Evolutionary conservation across 306 rosid genomes (phyloP), one percentile per base, ranked within the genome.

Genomic region (Begonia peltatifolia): DNA sequence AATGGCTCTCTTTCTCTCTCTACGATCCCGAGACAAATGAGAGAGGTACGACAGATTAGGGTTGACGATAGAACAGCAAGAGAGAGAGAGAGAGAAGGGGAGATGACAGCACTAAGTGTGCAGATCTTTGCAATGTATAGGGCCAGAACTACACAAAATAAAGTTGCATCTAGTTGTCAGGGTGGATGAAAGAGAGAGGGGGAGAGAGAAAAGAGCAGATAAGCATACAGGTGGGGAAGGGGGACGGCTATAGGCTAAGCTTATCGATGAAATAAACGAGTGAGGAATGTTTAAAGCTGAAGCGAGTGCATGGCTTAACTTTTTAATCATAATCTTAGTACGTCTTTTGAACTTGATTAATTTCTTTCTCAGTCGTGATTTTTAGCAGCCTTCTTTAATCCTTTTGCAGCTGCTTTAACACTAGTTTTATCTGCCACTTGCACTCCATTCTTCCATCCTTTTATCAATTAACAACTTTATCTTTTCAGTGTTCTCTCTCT

Each of bases 71-170:
- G 46, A 11, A 42, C 46, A 42, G 11, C 11, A 42, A 11, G 46
- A 23, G 43, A 17, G 18, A 17, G 18, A 17, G 18, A 17, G 18
- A 17, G 18, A 17, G 18, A 17, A 1, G 1, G 18, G 1, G 18
- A 17, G 18, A 17, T 17, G 18, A 17, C 18, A 17, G 18, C 18
- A 17, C 18, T 17, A 1, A 17, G 18, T 17, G 1, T 17, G 18
- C 16, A 63, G 66, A 50, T 71, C 68, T 57, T 62, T 59, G 67
- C 38, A 71, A 60, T 52, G 48, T 51, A 67, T 56, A 66, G 74
- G 79, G 65, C 63, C 82, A 57, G 66, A 66, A 56, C 75, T 65
- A 63, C 81, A 75, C 85, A 58, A 71, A 75, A 78, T n/a, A 70
- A 74, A 67, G 80, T 68, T 74, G 63, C 72, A 67, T 62, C 57